Base-by-base conservation (phyloP, 352 stramenopile species). In the Pythium phragmiticola region DNA sequence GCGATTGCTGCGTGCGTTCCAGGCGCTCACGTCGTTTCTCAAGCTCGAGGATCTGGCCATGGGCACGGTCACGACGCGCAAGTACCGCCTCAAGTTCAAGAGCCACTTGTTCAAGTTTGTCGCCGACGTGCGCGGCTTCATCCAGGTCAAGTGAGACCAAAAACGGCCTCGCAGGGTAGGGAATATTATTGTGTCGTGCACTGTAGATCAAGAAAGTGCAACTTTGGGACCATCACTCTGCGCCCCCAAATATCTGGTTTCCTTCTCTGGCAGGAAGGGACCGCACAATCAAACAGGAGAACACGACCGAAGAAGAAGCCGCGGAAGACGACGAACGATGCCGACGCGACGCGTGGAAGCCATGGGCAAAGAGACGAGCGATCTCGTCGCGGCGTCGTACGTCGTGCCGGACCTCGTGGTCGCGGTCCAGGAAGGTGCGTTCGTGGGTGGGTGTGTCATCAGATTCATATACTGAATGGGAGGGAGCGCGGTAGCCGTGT, bases 31-130 rank as follows among this genome's bases (percentile, higher is more conserved):
- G 16, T 72, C 78, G 47, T 91, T 90, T 63, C 60, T 95, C 52
- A 74, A 74, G 7, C 75, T 80, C 33, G 77, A 69, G 2, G 80
- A 93, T 46, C 74, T 88, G 33, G 72, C 78, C 9, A 92, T 79
- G 70, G 77, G 76, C 54, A 80, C 74, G 14, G 78, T 69, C 12
- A 82, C 59, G 21, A 90, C 85, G 30, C 80, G 85, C 30, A 91
- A 89, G 66, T 78, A 88, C 68, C 80, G 84, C 13, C 74, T 74
- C 39, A 68, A 80, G 60, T 93, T 95, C 69, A 95, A 95, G 67
- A 84, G 68, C n/a, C 87, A 90, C 33, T 62, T 93, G 47, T 92
- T 90, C 55, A 73, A 78, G 16, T 95, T 95, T 56, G 84, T 92
- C 21, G 82, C 80, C 48, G 82, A 92, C 34, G 86, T 89, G 49